These are phyloP conservation scores for Apophysomyces sp. DNA, from an alignment of 371 early-diverging fungal genomes.

Conservation along the genomic window DNA sequence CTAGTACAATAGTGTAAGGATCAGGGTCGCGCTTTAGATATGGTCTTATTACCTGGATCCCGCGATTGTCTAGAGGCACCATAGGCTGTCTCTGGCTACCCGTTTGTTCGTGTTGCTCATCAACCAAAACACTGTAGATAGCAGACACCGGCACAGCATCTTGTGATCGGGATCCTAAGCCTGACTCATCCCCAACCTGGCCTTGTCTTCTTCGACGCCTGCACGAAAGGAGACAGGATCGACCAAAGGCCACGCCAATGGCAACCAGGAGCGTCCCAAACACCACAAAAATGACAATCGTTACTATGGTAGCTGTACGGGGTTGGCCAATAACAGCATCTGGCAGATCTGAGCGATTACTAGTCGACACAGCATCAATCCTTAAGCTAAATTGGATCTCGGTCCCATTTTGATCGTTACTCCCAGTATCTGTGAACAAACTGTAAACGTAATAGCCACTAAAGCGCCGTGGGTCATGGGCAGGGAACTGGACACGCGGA, in stretches of 20 bases:
- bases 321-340: not conserved
- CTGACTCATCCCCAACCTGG: not conserved
- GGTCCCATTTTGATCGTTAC: not conserved
- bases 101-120: not conserved
- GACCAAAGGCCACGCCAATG: not conserved
- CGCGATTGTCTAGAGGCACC: not conserved
- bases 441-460: constrained; percentile 7
- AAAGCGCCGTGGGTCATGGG: constrained; percentile 1
- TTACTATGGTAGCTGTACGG: not conserved
- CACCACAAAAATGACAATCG: not conserved
- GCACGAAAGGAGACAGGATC: not conserved
- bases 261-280: not conserved
- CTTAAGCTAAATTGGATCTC: not conserved
- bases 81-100: not conserved
- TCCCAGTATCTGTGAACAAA: not conserved
- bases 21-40: not conserved
- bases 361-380: not conserved
- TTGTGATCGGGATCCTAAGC: not conserved
- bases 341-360: not conserved
- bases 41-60: not conserved
- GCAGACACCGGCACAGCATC: not conserved
- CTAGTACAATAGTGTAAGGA: not conserved
- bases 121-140: not conserved
- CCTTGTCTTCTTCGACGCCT: not conserved
- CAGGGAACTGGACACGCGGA: constrained; percentile 3